These are phyloP conservation scores for Lactarius hengduanensis DNA, from an alignment of 768 basidiomycete species.

Conservation along the genomic window DNA sequence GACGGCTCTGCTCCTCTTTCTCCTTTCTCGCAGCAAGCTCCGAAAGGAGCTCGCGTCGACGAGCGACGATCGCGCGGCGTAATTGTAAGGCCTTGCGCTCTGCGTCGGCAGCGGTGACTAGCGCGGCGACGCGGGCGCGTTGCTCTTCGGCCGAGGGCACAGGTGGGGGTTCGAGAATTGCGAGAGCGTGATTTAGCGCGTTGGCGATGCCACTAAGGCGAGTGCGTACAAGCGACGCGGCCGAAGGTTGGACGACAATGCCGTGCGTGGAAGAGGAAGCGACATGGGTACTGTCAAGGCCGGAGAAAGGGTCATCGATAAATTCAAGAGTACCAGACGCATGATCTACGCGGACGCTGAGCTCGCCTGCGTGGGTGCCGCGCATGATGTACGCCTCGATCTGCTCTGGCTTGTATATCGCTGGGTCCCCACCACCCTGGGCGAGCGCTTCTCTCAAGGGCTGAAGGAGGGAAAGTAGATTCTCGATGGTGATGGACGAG, in stretches of 20 bases:
- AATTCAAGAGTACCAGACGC: conserved; percentile 82
- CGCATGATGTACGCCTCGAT: conserved; percentile 93
- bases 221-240: conserved; percentile 70
- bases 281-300: conserved; percentile 37
- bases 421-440: conserved; percentile 39
- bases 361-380: conserved; percentile 83
- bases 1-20: conserved; percentile 80
- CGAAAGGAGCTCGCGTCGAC: conserved; percentile 79
- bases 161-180: conserved; percentile 48
- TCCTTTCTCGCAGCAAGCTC: conserved; percentile 84
- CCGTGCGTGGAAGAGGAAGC: conserved; percentile 38
- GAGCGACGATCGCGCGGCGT: conserved; percentile 76
- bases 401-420: conserved; percentile 64
- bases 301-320: conserved; percentile 70
- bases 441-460: conserved; percentile 62
- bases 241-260: conserved; percentile 62
- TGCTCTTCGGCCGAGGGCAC: conserved; percentile 54
- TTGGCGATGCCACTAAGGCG: conserved; percentile 75
- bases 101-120: conserved; percentile 63
- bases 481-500: conserved; percentile 75
- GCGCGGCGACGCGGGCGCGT: conserved; percentile 52
- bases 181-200: conserved; percentile 70
- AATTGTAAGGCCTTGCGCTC: conserved; percentile 78
- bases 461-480: conserved; percentile 73
- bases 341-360: conserved; percentile 86